phyloP scores from a whole-genome alignment of 2,329 filamentous ascomycete species.

The Aureobasidium subglaciale region DNA sequence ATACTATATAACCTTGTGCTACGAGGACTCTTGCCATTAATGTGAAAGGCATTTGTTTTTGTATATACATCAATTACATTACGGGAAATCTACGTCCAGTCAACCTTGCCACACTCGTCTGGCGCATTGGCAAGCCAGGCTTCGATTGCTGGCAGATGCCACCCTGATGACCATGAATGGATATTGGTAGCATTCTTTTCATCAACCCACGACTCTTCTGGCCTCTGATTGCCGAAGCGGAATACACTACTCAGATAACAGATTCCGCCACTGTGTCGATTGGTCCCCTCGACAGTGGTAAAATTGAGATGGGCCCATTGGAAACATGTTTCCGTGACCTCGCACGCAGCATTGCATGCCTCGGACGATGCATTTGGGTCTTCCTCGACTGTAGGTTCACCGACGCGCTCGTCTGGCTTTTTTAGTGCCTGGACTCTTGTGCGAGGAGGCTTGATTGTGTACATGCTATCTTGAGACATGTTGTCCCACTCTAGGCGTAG shows the following conservation, averaged over 20 bases:
- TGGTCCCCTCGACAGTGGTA: background rate
- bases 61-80: background rate
- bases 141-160: background rate
- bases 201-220: slow-evolving; percentile 17
- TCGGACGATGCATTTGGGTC: slow-evolving; percentile 16
- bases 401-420: slow-evolving; percentile 16
- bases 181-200: slow-evolving; percentile 16
- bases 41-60: too few species aligned
- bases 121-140: background rate
- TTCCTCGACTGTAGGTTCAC: slow-evolving; percentile 16
- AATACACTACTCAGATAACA: slow-evolving; percentile 22
- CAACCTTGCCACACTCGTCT: background rate
- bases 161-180: background rate
- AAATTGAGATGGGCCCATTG: slow-evolving; percentile 21
- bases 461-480: slow-evolving; percentile 13
- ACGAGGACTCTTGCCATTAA: too few species aligned
- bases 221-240: slow-evolving; percentile 17
- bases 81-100: background rate
- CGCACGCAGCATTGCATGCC: slow-evolving; percentile 15
- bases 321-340: slow-evolving; percentile 12
- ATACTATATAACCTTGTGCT: too few species aligned
- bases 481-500: slow-evolving; percentile 19
- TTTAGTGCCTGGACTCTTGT: slow-evolving; percentile 11
- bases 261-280: slow-evolving; percentile 5
- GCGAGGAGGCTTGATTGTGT: slow-evolving; percentile 15